Conservation (phyloP, 345 rosid genomes). For the Brassica incana region DNA sequence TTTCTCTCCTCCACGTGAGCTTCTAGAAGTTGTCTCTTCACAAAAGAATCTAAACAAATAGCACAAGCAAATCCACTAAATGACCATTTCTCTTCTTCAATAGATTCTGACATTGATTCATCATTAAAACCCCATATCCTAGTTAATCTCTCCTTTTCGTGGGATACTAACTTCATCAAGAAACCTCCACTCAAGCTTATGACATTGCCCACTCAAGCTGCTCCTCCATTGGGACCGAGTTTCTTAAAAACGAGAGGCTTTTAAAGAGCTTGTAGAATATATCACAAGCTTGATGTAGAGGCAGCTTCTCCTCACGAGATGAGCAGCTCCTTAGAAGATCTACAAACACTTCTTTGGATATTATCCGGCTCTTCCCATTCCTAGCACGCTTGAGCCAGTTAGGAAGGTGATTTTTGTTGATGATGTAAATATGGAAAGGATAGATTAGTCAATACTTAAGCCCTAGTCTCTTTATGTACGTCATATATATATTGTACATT, state of each 20-base stretch:
- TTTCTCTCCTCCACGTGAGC: conserved; percentile 94
- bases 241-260: conserved; percentile 83
- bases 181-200: conserved; percentile 86
- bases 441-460: no score
- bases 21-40: conserved; percentile 67
- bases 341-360: conserved; percentile 87
- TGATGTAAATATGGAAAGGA: no score
- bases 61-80: conserved; percentile 94
- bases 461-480: no score
- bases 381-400: conserved; percentile 99
- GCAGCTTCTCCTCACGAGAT: conserved; percentile 64
- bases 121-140: conserved; percentile 71
- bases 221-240: conserved; percentile 86
- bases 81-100: conserved; percentile 70
- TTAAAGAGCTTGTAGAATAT: conserved; percentile 90
- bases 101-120: conserved; percentile 50
- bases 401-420: conserved; percentile 59
- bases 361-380: conserved; percentile 92
- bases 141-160: conserved; percentile 72
- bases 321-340: conserved; percentile 66
- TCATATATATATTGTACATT: no score
- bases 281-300: conserved; percentile 92
- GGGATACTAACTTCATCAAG: conserved; percentile 68
- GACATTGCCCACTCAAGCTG: conserved; percentile 95
- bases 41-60: conserved; percentile 92